These are phyloP conservation scores for Chrysanthemum seticuspe DNA, from an alignment of 129 eudicot genomes.

Conservation along the genomic window DNA sequence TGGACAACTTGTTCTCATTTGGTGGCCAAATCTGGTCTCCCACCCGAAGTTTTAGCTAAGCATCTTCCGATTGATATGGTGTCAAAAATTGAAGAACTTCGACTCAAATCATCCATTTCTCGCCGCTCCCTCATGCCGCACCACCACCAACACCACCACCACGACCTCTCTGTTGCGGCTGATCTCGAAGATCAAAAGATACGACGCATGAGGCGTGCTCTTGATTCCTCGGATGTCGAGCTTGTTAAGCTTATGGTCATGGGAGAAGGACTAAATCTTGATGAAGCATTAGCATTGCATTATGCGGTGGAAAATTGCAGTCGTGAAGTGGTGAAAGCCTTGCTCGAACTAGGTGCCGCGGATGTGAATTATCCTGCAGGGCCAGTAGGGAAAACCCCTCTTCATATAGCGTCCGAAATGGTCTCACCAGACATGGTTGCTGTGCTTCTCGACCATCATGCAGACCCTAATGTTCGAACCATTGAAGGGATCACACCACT, in stretches of 20 bases:
- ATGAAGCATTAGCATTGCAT: conserved; percentile 84
- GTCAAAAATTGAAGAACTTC: conserved; percentile 80
- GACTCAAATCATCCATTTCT: conserved; percentile 65
- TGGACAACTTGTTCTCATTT: conserved; percentile 94
- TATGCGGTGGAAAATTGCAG: conserved; percentile 90
- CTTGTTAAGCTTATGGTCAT: conserved; percentile 99
- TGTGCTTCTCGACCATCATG: conserved; percentile 92
- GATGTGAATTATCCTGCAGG: conserved; percentile 94
- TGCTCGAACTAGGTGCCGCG: conserved; percentile 91
- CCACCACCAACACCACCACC: conserved; percentile 58
- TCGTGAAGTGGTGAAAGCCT: conserved; percentile 89
- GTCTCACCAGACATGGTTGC: conserved; percentile 99
- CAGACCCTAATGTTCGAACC: conserved; percentile 87
- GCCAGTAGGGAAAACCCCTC: conserved; percentile 87
- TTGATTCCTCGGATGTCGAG: conserved; percentile 93
- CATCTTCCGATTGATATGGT: conserved; percentile 86
- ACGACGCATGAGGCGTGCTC: conserved; percentile 88
- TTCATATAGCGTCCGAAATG: conserved; percentile 93
- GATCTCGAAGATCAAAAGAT: conserved; percentile 91
- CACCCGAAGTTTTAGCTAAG: conserved; percentile 85
- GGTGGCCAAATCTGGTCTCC: conserved; percentile 93
- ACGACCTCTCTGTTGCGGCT: conserved; percentile 46
- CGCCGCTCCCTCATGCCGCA: conserved; percentile 61
- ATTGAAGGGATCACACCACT: conserved; percentile 89
- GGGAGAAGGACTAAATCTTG: conserved; percentile 97